phyloP scores from a whole-genome alignment of 1,139 yeast genomes.

The Yamadazyma oceani region DNA sequence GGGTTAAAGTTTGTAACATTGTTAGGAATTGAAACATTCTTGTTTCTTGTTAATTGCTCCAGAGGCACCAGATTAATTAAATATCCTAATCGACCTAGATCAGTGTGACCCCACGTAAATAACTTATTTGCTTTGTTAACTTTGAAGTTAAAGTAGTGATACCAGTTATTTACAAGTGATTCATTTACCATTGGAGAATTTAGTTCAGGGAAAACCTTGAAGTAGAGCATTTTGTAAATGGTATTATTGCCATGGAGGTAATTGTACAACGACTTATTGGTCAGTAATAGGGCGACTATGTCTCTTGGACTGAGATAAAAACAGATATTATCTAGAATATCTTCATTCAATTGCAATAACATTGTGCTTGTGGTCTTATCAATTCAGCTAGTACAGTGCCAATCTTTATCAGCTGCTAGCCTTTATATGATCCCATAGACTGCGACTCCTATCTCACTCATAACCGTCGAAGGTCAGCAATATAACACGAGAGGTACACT shows the following conservation, averaged over 20 bases:
- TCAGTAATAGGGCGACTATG: constrained; percentile 45
- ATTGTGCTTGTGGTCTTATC: constrained; percentile 1
- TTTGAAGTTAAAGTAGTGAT: constrained; percentile 46
- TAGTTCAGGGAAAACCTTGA: constrained; percentile 1
- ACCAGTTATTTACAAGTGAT: constrained; percentile 44
- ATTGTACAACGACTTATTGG: constrained; percentile 35
- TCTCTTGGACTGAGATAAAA: constrained; percentile 43
- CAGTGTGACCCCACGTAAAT: constrained; percentile 64
- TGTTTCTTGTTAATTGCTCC: constrained; percentile 26
- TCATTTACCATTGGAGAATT: constrained; percentile 2
- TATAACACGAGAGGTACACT: neutral
- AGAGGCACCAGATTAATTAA: constrained; percentile 28
- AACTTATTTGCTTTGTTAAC: constrained; percentile 39
- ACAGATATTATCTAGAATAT: constrained; percentile 38
- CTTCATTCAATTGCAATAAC: constrained; percentile 38
- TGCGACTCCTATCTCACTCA: neutral
- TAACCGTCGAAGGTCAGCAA: neutral
- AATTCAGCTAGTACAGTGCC: neutral
- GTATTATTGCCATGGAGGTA: constrained; percentile 30
- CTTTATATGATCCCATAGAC: neutral
- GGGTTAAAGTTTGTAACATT: constrained; percentile 32
- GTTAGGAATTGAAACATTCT: constrained; percentile 44
- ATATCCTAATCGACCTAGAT: constrained; percentile 60
- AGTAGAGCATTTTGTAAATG: constrained; percentile 1
- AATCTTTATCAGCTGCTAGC: neutral